Base-by-base conservation (phyloP, 495 filamentous ascomycete genomes). In the Trichoderma virens region DNA sequence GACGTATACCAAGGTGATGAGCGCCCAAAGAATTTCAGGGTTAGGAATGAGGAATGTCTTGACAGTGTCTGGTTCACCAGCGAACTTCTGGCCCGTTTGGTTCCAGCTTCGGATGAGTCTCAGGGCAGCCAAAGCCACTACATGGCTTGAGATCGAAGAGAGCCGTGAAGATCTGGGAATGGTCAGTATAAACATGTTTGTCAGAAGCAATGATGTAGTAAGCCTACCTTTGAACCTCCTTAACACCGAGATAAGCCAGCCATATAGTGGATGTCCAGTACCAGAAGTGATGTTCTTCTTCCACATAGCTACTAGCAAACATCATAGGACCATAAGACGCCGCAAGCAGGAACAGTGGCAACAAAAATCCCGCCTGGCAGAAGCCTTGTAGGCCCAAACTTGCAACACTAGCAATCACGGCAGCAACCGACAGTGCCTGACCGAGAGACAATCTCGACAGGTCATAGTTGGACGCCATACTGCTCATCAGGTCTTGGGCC, bases 271-370 rank as follows among this genome's bases (percentile, higher is more conserved):
- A 85, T 20, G 84, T 72, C 92, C 93, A 96, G 73, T 98, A 97
- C 94, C 94, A 99, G 74, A 96, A 97, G 66, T 97, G 89, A 28
- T 98, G 94, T 71, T 99, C 94, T 74, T 99, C 94, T 71, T 99
- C 94, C 28, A 99, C 91, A 71, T 92, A 98, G 72, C 92, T 97
- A 73, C 90, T 96, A 32, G 93, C 92, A 75, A 98, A 98, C 92
- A 97, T 98, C 88, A 96, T 93, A 34, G 82, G 72, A 11, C 87
- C 85, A 72, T 97, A 96, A 0, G 83, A 71, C 1, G 87, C 9
- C 1, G 84, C 75, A 6, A 84, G 77, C 11, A 72, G 25, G 6
- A 72, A 61, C 63, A 83, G 76, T 51, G 63, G 68, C 34, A 56
- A 77, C 67, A 0, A 73, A 23, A 61, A 41, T 32, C 61, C 2